Evolutionary conservation across 768 basidiomycete species (phyloP).

Genomic region (Floccularia luteovirens): DNA sequence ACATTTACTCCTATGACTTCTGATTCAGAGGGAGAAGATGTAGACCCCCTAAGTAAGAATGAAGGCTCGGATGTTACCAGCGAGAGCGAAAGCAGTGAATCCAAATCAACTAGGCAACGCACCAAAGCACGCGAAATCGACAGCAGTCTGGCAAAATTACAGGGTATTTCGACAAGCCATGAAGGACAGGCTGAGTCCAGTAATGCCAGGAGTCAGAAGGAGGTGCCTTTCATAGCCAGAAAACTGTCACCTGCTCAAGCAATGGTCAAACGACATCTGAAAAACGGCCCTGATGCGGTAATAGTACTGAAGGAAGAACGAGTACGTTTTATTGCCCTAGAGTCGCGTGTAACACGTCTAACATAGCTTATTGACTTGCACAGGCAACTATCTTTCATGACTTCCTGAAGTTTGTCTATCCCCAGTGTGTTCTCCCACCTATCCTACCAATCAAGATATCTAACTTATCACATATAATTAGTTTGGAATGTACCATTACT

Average conservation of each 20-base stretch:
- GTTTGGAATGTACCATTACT: conserved; percentile 85
- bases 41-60: conserved; percentile 32
- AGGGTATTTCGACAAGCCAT: conserved; percentile 20
- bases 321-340: conserved; percentile 27
- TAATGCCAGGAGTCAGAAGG: background rate
- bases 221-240: conserved; percentile 1
- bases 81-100: conserved; percentile 26
- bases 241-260: conserved; percentile 25
- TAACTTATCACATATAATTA: conserved; percentile 15
- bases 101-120: conserved; percentile 14
- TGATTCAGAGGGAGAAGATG: conserved; percentile 37
- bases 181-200: background rate
- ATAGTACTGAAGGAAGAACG: conserved; percentile 89
- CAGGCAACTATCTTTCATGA: conserved; percentile 86
- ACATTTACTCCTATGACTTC: conserved; percentile 53
- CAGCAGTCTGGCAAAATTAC: conserved; percentile 54
- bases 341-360: background rate
- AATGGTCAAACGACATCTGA: conserved; percentile 32
- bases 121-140: conserved; percentile 33
- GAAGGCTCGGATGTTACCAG: conserved; percentile 22
- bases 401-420: conserved; percentile 89
- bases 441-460: background rate
- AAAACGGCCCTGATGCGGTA: conserved; percentile 66
- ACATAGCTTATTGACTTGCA: conserved; percentile 2
- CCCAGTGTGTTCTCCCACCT: conserved; percentile 53